These are phyloP conservation scores for Mollisia scopiformis DNA, from an alignment of 2,329 filamentous ascomycete genomes.

Conservation along the genomic window DNA sequence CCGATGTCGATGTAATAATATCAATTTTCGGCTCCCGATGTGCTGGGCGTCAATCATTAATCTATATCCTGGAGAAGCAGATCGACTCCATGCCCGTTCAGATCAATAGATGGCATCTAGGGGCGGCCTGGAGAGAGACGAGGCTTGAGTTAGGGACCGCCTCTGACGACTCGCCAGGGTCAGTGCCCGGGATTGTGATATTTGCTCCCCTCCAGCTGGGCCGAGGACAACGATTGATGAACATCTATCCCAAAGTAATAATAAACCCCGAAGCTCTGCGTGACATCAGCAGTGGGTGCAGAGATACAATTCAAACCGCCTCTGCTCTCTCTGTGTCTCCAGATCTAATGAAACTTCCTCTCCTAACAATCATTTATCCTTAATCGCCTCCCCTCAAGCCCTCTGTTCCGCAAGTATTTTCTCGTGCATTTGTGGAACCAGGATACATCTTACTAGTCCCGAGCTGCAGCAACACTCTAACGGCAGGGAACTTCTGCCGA, in stretches of 20 bases:
- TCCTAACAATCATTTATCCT: background rate
- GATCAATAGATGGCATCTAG: background rate
- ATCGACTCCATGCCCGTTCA: background rate
- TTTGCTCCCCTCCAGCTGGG: too few species aligned
- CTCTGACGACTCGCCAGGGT: conserved; percentile 18
- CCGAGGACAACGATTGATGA: background rate
- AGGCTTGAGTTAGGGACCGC: conserved; percentile 18
- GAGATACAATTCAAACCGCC: too few species aligned
- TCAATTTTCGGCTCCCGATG: background rate
- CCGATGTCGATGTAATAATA: conserved; percentile 5
- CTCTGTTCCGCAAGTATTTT: background rate
- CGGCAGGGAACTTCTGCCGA: conserved; percentile 7
- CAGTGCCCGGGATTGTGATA: background rate
- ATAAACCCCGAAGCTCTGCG: too few species aligned
- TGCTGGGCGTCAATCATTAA: conserved; percentile 1
- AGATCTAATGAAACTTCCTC: background rate
- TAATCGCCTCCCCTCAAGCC: background rate
- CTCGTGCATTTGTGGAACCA: background rate
- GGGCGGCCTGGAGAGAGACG: conserved; percentile 4
- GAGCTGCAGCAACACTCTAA: background rate
- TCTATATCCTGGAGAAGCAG: conserved; percentile 3
- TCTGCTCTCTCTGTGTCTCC: too few species aligned
- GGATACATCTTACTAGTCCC: background rate
- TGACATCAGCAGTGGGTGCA: too few species aligned
- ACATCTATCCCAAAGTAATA: too few species aligned